A percentile compares a stretch with the other conserved stretches of the same genome.
Conservation (phyloP, 2,329 filamentous ascomycete genomes). For the Sphaerulina populicola region DNA sequence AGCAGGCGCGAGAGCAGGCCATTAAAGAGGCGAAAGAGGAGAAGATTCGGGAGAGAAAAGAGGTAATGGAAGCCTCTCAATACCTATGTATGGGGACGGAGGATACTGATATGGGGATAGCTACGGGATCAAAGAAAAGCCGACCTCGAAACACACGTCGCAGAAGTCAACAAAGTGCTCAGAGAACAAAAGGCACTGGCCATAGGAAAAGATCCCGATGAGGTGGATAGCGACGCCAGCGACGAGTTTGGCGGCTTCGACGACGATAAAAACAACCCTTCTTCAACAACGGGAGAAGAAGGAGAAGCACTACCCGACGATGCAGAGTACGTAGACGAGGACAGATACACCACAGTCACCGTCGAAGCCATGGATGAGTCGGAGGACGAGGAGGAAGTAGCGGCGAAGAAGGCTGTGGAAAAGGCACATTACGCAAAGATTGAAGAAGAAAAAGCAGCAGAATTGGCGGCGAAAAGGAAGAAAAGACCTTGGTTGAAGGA, state of each 20-base stretch:
- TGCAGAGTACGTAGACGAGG: constrained; percentile 93
- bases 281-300: constrained; percentile 8
- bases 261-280: constrained; percentile 10
- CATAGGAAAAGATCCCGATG: constrained; percentile 24
- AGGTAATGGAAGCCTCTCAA: constrained; percentile 47
- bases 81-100: not conserved
- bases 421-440: constrained; percentile 20
- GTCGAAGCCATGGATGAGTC: constrained; percentile 70
- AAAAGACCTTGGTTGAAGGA: constrained; percentile 47
- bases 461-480: constrained; percentile 22
- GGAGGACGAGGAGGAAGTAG: constrained; percentile 30
- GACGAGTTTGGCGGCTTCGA: constrained; percentile 20
- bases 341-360: constrained; percentile 89
- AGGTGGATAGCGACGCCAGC: constrained; percentile 27
- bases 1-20: constrained; percentile 74
- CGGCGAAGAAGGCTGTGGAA: constrained; percentile 23
- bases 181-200: constrained; percentile 45
- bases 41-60: constrained; percentile 61
- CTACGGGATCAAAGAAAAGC: constrained; percentile 72
- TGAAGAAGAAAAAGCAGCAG: not conserved
- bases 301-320: constrained; percentile 38
- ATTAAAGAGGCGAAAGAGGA: constrained; percentile 70
- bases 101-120: constrained; percentile 42
- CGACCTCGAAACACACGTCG: constrained; percentile 74
- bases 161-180: constrained; percentile 63